A percentile compares a stretch with the other conserved stretches of the same genome.
phyloP scores from a whole-genome alignment of 148 eudicot genomes.

The Camellia granthamiana region DNA sequence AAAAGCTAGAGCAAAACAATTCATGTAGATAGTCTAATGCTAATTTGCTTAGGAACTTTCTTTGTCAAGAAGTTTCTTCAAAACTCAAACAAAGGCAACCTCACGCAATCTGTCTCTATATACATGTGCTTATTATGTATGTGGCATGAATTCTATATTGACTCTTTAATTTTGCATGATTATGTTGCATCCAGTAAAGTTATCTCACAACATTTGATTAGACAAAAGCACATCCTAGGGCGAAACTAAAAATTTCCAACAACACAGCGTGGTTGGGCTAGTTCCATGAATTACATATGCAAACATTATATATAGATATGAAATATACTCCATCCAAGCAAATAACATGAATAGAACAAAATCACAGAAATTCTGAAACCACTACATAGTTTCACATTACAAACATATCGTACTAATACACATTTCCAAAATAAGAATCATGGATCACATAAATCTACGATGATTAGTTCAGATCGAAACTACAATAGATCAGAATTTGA shows the following conservation, averaged over 20 bases:
- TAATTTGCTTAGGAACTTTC: no score
- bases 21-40: no score
- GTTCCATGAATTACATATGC: not conserved
- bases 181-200: not conserved
- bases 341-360: not conserved
- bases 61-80: no score
- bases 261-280: not conserved
- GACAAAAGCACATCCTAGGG: not conserved
- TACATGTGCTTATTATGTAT: not conserved
- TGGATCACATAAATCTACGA: not conserved
- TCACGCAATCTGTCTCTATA: no score
- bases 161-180: not conserved
- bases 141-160: not conserved
- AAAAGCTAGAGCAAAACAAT: constrained; percentile 1
- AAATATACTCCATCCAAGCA: not conserved
- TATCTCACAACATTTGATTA: not conserved
- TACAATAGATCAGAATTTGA: not conserved
- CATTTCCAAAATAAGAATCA: not conserved
- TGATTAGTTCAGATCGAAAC: not conserved
- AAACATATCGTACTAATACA: no score
- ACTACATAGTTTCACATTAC: no score
- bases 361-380: no score
- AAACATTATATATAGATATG: not conserved
- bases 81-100: no score
- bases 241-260: not conserved